Evolutionary conservation across 495 filamentous ascomycete genomes (phyloP), one percentile per base, ranked within the genome.

Genomic region (Hyphodiscus hymeniophilus): DNA sequence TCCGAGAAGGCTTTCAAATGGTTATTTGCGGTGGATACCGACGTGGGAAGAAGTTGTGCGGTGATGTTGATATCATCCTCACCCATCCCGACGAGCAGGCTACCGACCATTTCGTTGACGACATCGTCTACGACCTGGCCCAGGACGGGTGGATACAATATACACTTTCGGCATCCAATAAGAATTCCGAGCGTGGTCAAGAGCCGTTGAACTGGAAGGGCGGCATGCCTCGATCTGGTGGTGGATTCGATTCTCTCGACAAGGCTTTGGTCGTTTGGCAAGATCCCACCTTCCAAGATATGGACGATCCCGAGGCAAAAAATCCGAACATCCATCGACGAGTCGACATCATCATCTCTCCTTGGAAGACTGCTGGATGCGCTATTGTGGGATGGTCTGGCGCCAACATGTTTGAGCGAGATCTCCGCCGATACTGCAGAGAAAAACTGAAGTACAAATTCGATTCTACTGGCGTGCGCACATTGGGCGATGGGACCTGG

Each of bases 201-300:
- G 69, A 72, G 42, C 81, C 89, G 0, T 58, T 77, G 16, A 48
- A 52, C 17, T 76, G 70, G 72, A 74, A 72, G 57, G 71, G 67
- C 1, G 55, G 64, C 17, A 43, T 33, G 5, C 8, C 52, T 45
- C 38, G 63, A 42, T 31, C 63, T 0, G 68, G 70, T 13, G 65
- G 71, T 24, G 6, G 34, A 24, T 95, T 92, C 50, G 91, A 97
- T 58, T 81, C 77, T 0, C 69, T 99, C 1, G 90, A 97, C 61
- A 95, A 96, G 61, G 88, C 88, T 7, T 66, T 96, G 35, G 80
- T 96, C 0, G 87, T 96, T 0, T 99, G 92, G 92, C 91, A 94
- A 58, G 77, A 90, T 54, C 81, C 83, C 0, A n/a, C 63, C 4
- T 85, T 74, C 74, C 60, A 65, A 21, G 63, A 60, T 0, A 60